Evolutionary conservation across 257 asterid species (phyloP).

Genomic region (Apocynum venetum): DNA sequence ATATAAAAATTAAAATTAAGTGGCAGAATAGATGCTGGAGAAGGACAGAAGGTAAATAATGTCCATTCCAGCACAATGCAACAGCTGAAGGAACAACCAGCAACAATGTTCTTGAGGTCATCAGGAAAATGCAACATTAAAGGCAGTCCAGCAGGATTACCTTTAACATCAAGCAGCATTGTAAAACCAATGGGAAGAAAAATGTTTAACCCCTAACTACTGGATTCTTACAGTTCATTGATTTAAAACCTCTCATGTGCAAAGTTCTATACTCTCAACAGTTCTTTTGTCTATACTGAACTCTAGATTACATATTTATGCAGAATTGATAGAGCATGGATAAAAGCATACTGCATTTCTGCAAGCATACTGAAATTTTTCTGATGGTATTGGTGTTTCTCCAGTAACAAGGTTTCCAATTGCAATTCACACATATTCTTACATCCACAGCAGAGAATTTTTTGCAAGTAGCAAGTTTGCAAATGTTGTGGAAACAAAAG

Average conservation of each 20-base stretch:
- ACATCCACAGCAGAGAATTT: not conserved
- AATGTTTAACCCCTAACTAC: not conserved
- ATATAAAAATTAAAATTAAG: constrained; percentile 11
- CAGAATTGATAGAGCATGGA: not conserved
- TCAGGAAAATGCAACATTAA: not conserved
- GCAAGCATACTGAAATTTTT: not conserved
- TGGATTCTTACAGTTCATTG: not conserved
- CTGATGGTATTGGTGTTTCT: not conserved
- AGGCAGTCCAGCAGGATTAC: not conserved
- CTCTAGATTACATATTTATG: not conserved
- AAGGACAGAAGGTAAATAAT: not conserved
- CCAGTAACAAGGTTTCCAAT: not conserved
- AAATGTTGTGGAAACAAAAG: not conserved
- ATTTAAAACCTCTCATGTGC: not conserved
- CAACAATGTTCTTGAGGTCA: not conserved
- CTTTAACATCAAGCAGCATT: not conserved
- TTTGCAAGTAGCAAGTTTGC: not conserved
- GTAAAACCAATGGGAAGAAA: not conserved
- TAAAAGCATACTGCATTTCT: not conserved
- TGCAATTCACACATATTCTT: not conserved
- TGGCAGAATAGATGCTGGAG: not conserved
- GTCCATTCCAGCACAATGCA: not conserved
- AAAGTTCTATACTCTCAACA: not conserved
- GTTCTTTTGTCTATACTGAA: not conserved
- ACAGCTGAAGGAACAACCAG: not conserved